Evolutionary conservation across 2,329 filamentous ascomycete genomes (phyloP).

Genomic region (Cryphonectria nitschkei): DNA sequence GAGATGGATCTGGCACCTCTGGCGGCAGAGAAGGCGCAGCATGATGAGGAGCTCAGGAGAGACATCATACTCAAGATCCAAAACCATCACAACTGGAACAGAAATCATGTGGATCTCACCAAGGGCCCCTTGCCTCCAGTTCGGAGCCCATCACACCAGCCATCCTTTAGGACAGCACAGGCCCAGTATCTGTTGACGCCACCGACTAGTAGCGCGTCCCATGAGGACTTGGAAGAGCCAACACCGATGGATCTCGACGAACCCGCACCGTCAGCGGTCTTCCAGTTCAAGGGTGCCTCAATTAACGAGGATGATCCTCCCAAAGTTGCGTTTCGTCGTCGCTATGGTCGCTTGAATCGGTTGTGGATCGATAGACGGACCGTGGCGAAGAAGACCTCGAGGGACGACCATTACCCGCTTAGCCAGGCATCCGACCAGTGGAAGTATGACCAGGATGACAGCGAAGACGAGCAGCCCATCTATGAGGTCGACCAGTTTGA

Average conservation of each 20-base stretch:
- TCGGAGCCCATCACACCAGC: slow-evolving; percentile 63
- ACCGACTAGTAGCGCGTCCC: slow-evolving; percentile 56
- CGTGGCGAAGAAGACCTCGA: slow-evolving; percentile 55
- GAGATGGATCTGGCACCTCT: slow-evolving; percentile 81
- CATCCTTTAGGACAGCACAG: slow-evolving; percentile 72
- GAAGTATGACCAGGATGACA: slow-evolving; percentile 87
- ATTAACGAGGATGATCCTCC: slow-evolving; percentile 45
- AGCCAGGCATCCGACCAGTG: slow-evolving; percentile 66
- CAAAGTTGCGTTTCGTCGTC: slow-evolving; percentile 74
- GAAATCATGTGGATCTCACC: slow-evolving; percentile 86
- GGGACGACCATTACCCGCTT: slow-evolving; percentile 36
- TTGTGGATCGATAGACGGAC: slow-evolving; percentile 87
- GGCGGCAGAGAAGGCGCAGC: slow-evolving; percentile 77
- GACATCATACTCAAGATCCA: slow-evolving; percentile 87
- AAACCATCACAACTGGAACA: slow-evolving; percentile 91
- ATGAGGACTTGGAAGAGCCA: slow-evolving; percentile 48
- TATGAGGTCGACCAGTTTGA: slow-evolving; percentile 77
- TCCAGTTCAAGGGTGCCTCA: slow-evolving; percentile 51
- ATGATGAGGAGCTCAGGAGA: slow-evolving; percentile 76
- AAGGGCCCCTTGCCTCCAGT: slow-evolving; percentile 82
- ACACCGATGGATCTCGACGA: slow-evolving; percentile 58
- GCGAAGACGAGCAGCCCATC: slow-evolving; percentile 74
- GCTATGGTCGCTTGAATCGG: slow-evolving; percentile 82
- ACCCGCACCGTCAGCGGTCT: slow-evolving; percentile 41
- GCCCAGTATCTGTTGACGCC: slow-evolving; percentile 72